Evolutionary conservation across 352 stramenopile species (phyloP).

Genomic region (Pythium brassicae): DNA sequence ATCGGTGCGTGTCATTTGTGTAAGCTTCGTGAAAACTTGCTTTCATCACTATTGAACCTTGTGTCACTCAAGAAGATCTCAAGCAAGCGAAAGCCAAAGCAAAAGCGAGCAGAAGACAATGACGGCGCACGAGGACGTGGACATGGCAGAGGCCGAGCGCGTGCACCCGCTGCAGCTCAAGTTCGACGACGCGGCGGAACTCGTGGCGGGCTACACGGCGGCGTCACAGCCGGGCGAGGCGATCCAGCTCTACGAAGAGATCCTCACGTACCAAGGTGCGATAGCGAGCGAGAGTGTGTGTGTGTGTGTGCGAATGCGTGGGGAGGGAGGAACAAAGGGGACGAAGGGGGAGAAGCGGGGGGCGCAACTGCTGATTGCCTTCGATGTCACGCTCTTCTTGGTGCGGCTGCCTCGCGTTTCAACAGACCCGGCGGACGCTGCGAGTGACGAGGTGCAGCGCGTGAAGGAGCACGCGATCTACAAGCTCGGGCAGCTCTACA

Average conservation of each 20-base stretch:
- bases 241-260: constrained; percentile 62
- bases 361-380: too few relatives aligned
- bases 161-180: constrained; percentile 68
- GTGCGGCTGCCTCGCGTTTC: not conserved
- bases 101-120: constrained; percentile 2
- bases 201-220: constrained; percentile 27
- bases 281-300: not conserved
- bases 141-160: constrained; percentile 66
- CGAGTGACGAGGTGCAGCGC: constrained; percentile 75
- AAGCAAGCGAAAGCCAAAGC: not conserved
- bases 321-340: too few relatives aligned
- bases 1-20: too few relatives aligned
- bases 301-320: too few relatives aligned
- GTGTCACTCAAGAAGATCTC: not conserved
- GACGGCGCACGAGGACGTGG: constrained; percentile 41
- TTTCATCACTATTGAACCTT: too few relatives aligned
- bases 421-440: constrained; percentile 49
- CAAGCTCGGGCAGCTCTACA: constrained; percentile 91
- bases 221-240: constrained; percentile 35
- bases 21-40: too few relatives aligned
- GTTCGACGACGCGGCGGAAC: constrained; percentile 72
- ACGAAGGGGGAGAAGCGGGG: not conserved
- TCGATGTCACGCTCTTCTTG: not conserved
- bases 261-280: constrained; percentile 59
- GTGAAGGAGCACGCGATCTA: constrained; percentile 97